Percentiles rank a stretch among this genome's conserved stretches.
phyloP scores from a whole-genome alignment of 371 early-diverging fungal genomes.

The Apophysomyces variabilis region DNA sequence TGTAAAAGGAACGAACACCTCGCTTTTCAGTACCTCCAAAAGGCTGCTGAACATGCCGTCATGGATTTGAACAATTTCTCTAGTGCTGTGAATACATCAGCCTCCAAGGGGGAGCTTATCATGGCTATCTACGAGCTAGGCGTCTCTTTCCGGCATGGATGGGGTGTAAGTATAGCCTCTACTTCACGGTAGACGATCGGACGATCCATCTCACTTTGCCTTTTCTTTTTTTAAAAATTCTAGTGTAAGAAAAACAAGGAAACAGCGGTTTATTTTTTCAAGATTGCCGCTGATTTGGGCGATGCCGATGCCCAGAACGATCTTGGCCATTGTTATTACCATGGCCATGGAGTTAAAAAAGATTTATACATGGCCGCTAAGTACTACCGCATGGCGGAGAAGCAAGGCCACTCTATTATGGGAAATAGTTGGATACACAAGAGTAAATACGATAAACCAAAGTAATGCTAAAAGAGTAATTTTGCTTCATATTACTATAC shows the following conservation, averaged over 20 bases:
- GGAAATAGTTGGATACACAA: constrained; percentile 84
- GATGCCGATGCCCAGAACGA: constrained; percentile 88
- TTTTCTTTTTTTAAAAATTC: not conserved
- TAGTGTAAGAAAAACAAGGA: constrained; percentile 67
- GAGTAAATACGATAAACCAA: constrained; percentile 47
- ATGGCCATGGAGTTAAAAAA: constrained; percentile 82
- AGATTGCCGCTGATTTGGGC: constrained; percentile 85
- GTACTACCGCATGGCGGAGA: constrained; percentile 84
- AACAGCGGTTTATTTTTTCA: constrained; percentile 85
- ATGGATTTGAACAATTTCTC: constrained; percentile 56
- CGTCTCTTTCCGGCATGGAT: constrained; percentile 83
- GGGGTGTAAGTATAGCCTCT: constrained; percentile 68
- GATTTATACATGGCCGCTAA: constrained; percentile 81
- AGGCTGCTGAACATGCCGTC: constrained; percentile 77
- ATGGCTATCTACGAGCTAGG: constrained; percentile 89
- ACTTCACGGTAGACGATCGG: no score
- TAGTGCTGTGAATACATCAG: constrained; percentile 32
- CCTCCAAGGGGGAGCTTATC: constrained; percentile 54
- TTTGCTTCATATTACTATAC: not conserved
- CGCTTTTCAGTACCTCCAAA: constrained; percentile 81
- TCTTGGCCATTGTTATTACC: constrained; percentile 74
- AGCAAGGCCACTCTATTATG: constrained; percentile 80
- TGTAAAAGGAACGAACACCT: constrained; percentile 65
- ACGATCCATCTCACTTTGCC: not conserved
- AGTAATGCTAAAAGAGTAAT: constrained; percentile 8